Evolutionary conservation across 1,139 yeast genomes (phyloP), one percentile per base, ranked within the genome.

Genomic region (Kazachstania sp.): DNA sequence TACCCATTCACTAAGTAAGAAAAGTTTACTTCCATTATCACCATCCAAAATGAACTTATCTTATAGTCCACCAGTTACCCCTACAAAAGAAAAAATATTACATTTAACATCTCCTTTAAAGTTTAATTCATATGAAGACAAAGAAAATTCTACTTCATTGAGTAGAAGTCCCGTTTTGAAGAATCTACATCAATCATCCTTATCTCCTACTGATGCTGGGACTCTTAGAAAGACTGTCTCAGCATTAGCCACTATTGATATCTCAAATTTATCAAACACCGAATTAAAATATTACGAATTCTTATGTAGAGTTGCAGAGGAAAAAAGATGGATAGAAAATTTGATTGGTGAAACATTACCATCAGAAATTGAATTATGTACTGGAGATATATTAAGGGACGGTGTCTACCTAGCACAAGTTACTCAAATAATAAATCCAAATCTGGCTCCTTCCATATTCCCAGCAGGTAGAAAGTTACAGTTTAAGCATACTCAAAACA

Each of bases 401-500:
- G 98, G 99, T 50, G 87, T 88, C 2, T 74, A 81, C 45, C 71
- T 92, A 42, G 97, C 97, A 1, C 82, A 85, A 59, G 67, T 92
- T 36, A 81, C 95, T 4, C 77, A 79, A 55, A 75, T 72, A 3
- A 81, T 92, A 45, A 78, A 85, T 41, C 95, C 97, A 0, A 72
- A 74, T 0, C 68, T 79, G 3, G 84, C 81, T 13, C 74, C 71
- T 38, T 69, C 70, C 45, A 77, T 83, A 15, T 75, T 74, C 50
- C 78, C 78, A 20, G 70, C 76, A n/a, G 74, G 75, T 3, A 57
- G 63, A 13, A 79, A 77, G 49, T 71, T 87, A 40, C 95, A 87
- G 63, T 92, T 86, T 70, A 79, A 86, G 52, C 96, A 88, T 63
- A 87, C 96, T 0, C 97, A 94, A 63, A 92, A 92, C 61, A 92